These are phyloP conservation scores for Rugonectria rugulosa DNA, from an alignment of 2,329 filamentous ascomycete species.

Conservation along the genomic window DNA sequence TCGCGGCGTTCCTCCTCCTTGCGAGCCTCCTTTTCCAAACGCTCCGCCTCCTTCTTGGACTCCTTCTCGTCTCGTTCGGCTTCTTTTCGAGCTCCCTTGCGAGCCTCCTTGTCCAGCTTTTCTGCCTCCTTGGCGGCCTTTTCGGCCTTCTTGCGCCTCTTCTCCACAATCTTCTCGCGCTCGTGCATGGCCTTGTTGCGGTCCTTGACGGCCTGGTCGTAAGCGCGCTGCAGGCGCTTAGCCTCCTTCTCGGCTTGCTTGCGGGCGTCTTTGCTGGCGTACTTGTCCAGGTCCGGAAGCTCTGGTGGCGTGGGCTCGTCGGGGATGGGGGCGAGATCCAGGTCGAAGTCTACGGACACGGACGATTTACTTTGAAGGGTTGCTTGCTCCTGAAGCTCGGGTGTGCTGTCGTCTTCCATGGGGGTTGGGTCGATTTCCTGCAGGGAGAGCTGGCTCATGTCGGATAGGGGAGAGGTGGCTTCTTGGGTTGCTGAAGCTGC, in stretches of 20 bases:
- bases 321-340: conserved; percentile 46
- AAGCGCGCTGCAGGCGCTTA: conserved; percentile 67
- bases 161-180: conserved; percentile 66
- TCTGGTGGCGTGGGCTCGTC: conserved; percentile 56
- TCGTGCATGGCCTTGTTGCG: conserved; percentile 70
- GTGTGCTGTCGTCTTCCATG: conserved; percentile 32
- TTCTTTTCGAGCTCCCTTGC: conserved; percentile 32
- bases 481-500: background rate
- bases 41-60: conserved; percentile 31
- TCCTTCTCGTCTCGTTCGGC: conserved; percentile 42
- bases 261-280: conserved; percentile 69
- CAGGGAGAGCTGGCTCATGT: conserved; percentile 38
- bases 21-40: conserved; percentile 25
- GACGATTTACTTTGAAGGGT: conserved; percentile 1
- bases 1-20: conserved; percentile 30
- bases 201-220: conserved; percentile 72
- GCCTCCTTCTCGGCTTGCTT: conserved; percentile 76
- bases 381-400: background rate
- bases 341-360: conserved; percentile 17
- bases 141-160: conserved; percentile 55
- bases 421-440: conserved; percentile 50
- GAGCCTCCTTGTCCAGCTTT: conserved; percentile 38
- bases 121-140: conserved; percentile 50
- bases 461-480: conserved; percentile 11
- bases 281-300: conserved; percentile 62